A percentile compares a stretch with the other conserved stretches of the same genome.
Conservation (phyloP, 805 yeast species). For the Brettanomyces naardenensis region DNA sequence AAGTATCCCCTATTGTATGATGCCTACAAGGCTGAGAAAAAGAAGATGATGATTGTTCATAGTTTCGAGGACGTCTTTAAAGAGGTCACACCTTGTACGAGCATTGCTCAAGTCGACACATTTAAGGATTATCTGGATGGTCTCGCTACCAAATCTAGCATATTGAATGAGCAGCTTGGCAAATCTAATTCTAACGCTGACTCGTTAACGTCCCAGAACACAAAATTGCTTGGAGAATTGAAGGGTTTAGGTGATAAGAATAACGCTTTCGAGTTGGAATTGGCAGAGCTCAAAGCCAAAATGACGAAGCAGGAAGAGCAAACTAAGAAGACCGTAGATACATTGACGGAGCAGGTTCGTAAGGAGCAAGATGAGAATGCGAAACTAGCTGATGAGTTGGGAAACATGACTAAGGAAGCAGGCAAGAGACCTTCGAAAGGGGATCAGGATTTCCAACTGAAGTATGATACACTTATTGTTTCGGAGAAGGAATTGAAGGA, state of each 20-base stretch:
- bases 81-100: constrained; percentile 75
- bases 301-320: constrained; percentile 9
- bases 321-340: constrained; percentile 14
- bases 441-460: neutral
- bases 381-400: neutral
- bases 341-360: constrained; percentile 2
- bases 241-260: constrained; percentile 5
- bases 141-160: constrained; percentile 46
- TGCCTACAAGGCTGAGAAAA: constrained; percentile 79
- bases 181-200: constrained; percentile 27
- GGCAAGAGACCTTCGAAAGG: neutral
- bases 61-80: constrained; percentile 61
- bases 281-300: constrained; percentile 1
- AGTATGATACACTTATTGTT: no score
- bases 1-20: constrained; percentile 80
- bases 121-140: constrained; percentile 65
- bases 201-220: constrained; percentile 9
- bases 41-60: constrained; percentile 49
- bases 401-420: neutral
- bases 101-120: constrained; percentile 63
- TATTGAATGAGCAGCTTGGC: constrained; percentile 62
- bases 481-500: constrained; percentile 15
- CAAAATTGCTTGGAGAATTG: constrained; percentile 7
- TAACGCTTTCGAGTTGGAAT: neutral
- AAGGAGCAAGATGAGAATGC: neutral